Evolutionary conservation across 352 stramenopile genomes (phyloP).

Genomic region (Aphanomyces invadans): DNA sequence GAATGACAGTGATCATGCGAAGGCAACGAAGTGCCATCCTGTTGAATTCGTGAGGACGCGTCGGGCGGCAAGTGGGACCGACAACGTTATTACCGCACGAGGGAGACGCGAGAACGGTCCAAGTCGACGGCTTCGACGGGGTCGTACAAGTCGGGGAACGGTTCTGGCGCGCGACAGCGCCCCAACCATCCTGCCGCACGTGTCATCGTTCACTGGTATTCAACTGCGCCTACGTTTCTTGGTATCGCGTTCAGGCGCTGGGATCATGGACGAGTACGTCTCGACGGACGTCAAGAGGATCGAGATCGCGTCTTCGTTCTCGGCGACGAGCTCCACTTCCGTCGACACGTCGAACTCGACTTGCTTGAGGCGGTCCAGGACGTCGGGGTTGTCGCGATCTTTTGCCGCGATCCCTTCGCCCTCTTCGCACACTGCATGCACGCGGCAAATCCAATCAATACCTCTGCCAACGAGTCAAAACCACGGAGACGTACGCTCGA

Average conservation of each 20-base stretch:
- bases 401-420: constrained; percentile 47
- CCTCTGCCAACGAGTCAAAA: not conserved
- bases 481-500: constrained; percentile 4
- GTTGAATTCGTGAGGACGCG: too few relatives aligned
- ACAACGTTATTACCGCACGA: constrained; percentile 43
- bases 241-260: constrained; percentile 40
- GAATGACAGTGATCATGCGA: constrained; percentile 47
- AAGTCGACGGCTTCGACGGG: constrained; percentile 36
- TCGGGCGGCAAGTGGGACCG: too few relatives aligned
- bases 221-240: constrained; percentile 11
- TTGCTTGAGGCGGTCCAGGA: constrained; percentile 48
- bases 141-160: constrained; percentile 20
- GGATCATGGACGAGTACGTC: constrained; percentile 34
- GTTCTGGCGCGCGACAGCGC: constrained; percentile 11
- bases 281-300: constrained; percentile 41
- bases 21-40: constrained; percentile 51
- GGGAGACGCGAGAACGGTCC: constrained; percentile 40
- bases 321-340: constrained; percentile 57
- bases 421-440: constrained; percentile 29
- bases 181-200: constrained; percentile 6
- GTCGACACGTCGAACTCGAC: constrained; percentile 57
- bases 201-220: not conserved
- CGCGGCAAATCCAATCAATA: too few relatives aligned
- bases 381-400: constrained; percentile 29
- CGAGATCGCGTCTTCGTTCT: constrained; percentile 42